Evolutionary conservation across 2,329 filamentous ascomycete genomes (phyloP).

Genomic region (Dactylellina haptotyla): DNA sequence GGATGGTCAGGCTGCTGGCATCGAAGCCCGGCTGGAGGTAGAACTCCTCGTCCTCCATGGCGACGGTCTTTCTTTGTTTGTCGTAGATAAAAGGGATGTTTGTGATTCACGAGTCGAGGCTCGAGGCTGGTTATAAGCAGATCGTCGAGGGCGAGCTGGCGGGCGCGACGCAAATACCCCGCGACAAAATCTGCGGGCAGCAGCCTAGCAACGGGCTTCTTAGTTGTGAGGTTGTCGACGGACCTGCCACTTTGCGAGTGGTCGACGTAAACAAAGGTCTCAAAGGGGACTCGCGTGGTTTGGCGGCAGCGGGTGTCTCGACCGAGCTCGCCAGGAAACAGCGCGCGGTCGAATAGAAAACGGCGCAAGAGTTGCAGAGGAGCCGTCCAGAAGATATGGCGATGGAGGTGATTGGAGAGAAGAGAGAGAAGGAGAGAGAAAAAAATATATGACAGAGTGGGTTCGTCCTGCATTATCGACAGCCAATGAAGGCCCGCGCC

Average conservation of each 20-base stretch:
- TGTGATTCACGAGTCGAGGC: not conserved
- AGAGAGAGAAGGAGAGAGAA: not conserved
- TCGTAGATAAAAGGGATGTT: conserved; percentile 9
- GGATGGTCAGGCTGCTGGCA: conserved; percentile 81
- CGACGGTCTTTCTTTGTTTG: not conserved
- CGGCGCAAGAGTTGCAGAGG: not conserved
- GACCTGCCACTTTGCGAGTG: conserved; percentile 2
- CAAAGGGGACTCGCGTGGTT: not conserved
- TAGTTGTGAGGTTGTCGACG: conserved; percentile 32
- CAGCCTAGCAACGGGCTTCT: conserved; percentile 37
- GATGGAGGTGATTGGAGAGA: conserved; percentile 26
- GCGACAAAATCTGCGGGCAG: conserved; percentile 10
- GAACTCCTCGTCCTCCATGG: conserved; percentile 62
- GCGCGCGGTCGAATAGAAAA: not conserved
- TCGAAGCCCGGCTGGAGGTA: conserved; percentile 92
- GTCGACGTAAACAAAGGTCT: conserved; percentile 44
- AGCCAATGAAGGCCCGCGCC: conserved; percentile 11
- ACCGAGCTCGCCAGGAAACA: not conserved
- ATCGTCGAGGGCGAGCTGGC: not conserved
- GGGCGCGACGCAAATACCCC: conserved; percentile 6
- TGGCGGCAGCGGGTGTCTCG: conserved; percentile 1
- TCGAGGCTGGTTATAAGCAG: not conserved
- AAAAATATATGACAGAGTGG: conserved; percentile 16
- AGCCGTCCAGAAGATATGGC: conserved; percentile 19
- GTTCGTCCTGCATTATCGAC: not conserved